Percentiles rank a stretch among this genome's conserved stretches.
Evolutionary conservation across 2,329 filamentous ascomycete species (phyloP).

Genomic region (Trichoderma cornu-damae): DNA sequence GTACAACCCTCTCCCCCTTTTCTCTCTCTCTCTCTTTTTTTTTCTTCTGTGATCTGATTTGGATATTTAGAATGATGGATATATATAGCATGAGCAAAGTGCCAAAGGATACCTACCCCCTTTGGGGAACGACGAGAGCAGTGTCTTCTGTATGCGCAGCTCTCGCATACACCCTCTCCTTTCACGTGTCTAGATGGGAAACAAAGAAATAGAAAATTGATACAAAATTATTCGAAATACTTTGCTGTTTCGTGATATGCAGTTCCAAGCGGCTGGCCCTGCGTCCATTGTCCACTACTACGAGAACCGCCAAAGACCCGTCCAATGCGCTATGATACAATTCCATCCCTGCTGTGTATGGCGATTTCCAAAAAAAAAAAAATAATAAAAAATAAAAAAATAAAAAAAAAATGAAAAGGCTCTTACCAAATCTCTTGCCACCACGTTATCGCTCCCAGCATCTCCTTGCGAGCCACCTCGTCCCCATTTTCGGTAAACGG

Average conservation of each 20-base stretch:
- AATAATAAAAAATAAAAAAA: no score
- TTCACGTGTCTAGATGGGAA: background rate
- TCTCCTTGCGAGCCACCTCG: constrained; percentile 37
- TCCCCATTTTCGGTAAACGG: constrained; percentile 39
- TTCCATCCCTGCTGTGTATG: background rate
- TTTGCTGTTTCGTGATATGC: background rate
- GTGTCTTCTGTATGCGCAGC: background rate
- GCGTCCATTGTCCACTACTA: no score
- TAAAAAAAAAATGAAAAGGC: background rate
- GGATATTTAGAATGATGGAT: background rate
- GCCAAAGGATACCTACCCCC: background rate
- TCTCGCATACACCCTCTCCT: background rate
- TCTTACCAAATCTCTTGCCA: constrained; percentile 55
- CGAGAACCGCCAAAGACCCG: background rate
- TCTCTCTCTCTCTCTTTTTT: no score
- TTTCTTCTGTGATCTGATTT: background rate
- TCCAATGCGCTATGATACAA: background rate
- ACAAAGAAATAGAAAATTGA: background rate
- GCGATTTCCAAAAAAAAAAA: background rate
- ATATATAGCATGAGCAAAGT: background rate
- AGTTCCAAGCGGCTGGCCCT: background rate
- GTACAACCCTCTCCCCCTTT: no score
- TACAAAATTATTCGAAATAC: background rate
- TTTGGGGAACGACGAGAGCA: background rate
- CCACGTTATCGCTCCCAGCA: constrained; percentile 37